A percentile compares a stretch with the other conserved stretches of the same genome.
Evolutionary conservation across 352 stramenopile species (phyloP).

Genomic region (Phytophthora foliorum): DNA sequence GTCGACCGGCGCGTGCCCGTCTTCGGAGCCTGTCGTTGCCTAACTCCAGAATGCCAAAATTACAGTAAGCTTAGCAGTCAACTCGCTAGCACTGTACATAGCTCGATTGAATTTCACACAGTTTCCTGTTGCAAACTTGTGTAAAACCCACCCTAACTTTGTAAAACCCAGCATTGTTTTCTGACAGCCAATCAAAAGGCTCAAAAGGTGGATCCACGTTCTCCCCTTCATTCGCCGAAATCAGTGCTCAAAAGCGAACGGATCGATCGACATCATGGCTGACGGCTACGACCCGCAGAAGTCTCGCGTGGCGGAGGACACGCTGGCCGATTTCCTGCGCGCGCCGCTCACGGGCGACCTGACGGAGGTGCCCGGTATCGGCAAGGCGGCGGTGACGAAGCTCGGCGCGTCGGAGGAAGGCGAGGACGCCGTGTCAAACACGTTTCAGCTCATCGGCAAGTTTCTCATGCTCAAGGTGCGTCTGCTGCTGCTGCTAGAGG

Average conservation of each 20-base stretch:
- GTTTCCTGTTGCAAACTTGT: not conserved
- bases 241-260: not conserved
- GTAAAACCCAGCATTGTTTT: not conserved
- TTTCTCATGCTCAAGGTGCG: slow-evolving; percentile 88
- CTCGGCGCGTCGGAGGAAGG: slow-evolving; percentile 83
- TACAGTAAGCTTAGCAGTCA: too few relatives aligned
- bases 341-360: slow-evolving; percentile 93
- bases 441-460: slow-evolving; percentile 98
- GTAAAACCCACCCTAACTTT: not conserved
- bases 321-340: slow-evolving; percentile 93
- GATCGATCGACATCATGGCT: slow-evolving; percentile 46
- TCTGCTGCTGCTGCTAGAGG: not conserved
- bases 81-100: too few relatives aligned
- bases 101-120: not conserved
- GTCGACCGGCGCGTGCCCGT: not conserved
- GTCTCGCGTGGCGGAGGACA: slow-evolving; percentile 92
- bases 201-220: slow-evolving; percentile 19
- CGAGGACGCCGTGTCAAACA: slow-evolving; percentile 94
- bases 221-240: slow-evolving; percentile 18
- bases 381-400: slow-evolving; percentile 90
- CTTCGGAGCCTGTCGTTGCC: not conserved
- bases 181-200: slow-evolving; percentile 9
- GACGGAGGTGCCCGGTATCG: slow-evolving; percentile 96
- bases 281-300: slow-evolving; percentile 94
- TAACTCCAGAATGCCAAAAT: too few relatives aligned